Evolutionary conservation across 495 filamentous ascomycete genomes (phyloP).

Genomic region (Cercophora newfieldiana): DNA sequence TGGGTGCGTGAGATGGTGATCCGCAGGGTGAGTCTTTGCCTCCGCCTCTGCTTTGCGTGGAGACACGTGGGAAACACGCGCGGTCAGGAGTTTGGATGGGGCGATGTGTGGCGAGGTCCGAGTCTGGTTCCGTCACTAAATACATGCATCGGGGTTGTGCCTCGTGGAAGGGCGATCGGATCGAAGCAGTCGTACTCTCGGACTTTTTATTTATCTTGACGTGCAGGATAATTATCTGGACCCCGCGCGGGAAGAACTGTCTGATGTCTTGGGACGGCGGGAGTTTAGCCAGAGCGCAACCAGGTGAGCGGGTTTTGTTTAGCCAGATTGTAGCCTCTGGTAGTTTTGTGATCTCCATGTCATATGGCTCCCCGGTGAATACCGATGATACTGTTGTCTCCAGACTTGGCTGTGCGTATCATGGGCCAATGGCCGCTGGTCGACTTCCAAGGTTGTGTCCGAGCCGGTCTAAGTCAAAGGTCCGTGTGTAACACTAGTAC

Average conservation of each 20-base stretch:
- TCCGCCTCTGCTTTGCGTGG: not conserved
- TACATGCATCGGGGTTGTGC: not conserved
- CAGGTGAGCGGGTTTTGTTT: not conserved
- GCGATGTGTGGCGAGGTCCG: not conserved
- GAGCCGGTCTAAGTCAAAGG: not conserved
- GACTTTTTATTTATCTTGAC: not conserved
- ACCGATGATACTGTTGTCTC: no score
- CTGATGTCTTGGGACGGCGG: not conserved
- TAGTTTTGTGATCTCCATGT: not conserved
- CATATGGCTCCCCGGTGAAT: not conserved
- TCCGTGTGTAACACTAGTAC: not conserved
- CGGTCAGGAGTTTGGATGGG: not conserved
- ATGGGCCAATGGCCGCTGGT: not conserved
- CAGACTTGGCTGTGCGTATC: not conserved
- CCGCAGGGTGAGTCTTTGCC: not conserved
- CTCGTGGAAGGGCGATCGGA: not conserved
- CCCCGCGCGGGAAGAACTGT: not conserved
- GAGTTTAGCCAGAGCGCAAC: not conserved
- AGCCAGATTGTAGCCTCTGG: not conserved
- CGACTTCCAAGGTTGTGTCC: not conserved
- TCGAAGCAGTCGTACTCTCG: not conserved
- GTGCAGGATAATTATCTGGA: not conserved
- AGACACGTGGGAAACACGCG: not conserved
- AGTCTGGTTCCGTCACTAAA: not conserved
- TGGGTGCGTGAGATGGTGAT: not conserved